Conservation (phyloP, 768 basidiomycete species). For the Tricholoma saponaceum region DNA sequence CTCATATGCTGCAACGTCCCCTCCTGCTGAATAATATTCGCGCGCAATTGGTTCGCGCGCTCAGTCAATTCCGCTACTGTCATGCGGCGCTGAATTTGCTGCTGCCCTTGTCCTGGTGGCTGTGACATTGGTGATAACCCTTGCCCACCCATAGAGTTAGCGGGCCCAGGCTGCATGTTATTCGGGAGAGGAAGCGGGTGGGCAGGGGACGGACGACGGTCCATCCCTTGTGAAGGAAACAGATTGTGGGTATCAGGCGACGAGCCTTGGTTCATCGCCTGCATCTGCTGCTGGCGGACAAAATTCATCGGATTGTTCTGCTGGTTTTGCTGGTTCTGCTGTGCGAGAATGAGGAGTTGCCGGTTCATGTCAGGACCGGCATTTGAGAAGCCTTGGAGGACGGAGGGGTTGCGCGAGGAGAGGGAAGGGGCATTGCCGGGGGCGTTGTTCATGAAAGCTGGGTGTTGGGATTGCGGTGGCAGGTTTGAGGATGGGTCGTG, state of each 20-base stretch:
- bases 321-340: conserved; percentile 29
- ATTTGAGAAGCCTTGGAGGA: conserved; percentile 33
- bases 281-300: conserved; percentile 17
- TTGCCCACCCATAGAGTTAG: conserved; percentile 10
- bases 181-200: conserved; percentile 27
- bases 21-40: conserved; percentile 8
- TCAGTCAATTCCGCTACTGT: conserved; percentile 13
- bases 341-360: conserved; percentile 46
- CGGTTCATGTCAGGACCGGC: conserved; percentile 20
- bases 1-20: conserved; percentile 3
- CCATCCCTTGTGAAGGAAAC: conserved; percentile 45
- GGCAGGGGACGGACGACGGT: conserved; percentile 50
- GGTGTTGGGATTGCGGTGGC: conserved; percentile 33
- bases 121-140: conserved; percentile 2
- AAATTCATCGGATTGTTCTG: conserved; percentile 1
- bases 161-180: background rate
- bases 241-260: conserved; percentile 32
- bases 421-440: conserved; percentile 18
- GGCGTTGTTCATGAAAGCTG: conserved; percentile 6
- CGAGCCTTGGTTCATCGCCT: conserved; percentile 33
- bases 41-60: conserved; percentile 7
- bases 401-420: conserved; percentile 26
- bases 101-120: conserved; percentile 6
- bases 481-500: conserved; percentile 30
- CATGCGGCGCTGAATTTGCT: background rate